Evolutionary conservation across 768 basidiomycete genomes (phyloP).

Genomic region (Inosperma sp.): DNA sequence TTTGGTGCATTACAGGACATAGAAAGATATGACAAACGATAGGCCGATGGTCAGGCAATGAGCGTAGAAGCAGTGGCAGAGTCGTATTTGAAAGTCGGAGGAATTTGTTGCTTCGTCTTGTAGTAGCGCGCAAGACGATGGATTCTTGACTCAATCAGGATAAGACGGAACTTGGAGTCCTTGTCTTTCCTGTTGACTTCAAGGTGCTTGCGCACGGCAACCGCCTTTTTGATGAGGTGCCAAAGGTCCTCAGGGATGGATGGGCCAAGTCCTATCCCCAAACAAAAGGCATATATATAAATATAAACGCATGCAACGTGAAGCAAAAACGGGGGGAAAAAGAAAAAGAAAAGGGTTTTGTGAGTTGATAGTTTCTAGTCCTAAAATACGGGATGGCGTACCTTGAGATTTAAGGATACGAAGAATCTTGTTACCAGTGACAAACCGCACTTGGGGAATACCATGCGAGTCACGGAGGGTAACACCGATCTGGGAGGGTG

Average conservation of each 20-base stretch:
- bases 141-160: conserved; percentile 98
- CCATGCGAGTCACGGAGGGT: conserved; percentile 97
- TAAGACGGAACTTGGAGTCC: conserved; percentile 93
- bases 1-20: too few relatives aligned
- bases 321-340: conserved; percentile 14
- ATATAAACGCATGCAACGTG: conserved; percentile 12
- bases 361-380: neutral
- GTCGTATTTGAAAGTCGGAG: conserved; percentile 99
- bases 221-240: conserved; percentile 99
- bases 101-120: conserved; percentile 97
- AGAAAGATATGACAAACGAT: neutral
- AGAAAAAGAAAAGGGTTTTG: conserved; percentile 24
- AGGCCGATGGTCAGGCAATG: conserved; percentile 52
- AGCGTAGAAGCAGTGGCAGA: conserved; percentile 90
- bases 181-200: conserved; percentile 98
- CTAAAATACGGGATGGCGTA: conserved; percentile 40
- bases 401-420: conserved; percentile 95
- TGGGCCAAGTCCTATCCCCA: conserved; percentile 87
- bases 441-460: conserved; percentile 95
- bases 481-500: conserved; percentile 97
- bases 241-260: conserved; percentile 98
- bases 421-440: conserved; percentile 99
- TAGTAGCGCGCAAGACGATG: conserved; percentile 97
- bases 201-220: conserved; percentile 97
- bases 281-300: conserved; percentile 43